A percentile compares a stretch with the other conserved stretches of the same genome.
These are phyloP conservation scores for Paramarasmius palmivorus DNA, from an alignment of 1,284 basidiomycete genomes.

Conservation along the genomic window DNA sequence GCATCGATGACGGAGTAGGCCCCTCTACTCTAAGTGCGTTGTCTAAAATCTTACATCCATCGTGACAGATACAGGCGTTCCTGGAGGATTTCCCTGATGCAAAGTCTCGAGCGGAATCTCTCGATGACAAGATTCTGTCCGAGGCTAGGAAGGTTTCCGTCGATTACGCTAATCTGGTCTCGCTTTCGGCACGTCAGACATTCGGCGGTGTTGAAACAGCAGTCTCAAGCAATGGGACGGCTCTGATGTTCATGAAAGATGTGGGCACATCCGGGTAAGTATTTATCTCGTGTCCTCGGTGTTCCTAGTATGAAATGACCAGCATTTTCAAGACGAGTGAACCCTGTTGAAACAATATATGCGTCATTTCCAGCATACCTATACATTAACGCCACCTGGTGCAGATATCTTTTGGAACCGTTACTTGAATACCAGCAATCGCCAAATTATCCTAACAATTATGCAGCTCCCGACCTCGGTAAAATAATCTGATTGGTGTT, in stretches of 20 bases:
- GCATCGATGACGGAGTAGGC: conserved; percentile 25
- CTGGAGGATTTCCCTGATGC: conserved; percentile 37
- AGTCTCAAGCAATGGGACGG: conserved; percentile 12
- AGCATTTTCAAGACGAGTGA: background rate
- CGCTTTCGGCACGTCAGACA: conserved; percentile 41
- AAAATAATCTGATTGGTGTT: background rate
- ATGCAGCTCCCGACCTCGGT: conserved; percentile 45
- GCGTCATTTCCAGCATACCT: conserved; percentile 47
- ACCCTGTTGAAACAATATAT: conserved; percentile 33
- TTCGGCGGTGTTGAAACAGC: conserved; percentile 25
- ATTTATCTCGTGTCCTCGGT: background rate
- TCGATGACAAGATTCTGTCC: conserved; percentile 36
- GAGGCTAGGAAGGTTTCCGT: conserved; percentile 25
- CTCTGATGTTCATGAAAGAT: conserved; percentile 2
- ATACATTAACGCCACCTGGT: conserved; percentile 44
- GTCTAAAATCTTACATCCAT: background rate
- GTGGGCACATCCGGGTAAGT: background rate
- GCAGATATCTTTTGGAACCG: conserved; percentile 41
- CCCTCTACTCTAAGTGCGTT: background rate
- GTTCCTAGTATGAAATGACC: background rate
- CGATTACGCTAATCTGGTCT: conserved; percentile 41
- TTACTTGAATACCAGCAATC: conserved; percentile 42
- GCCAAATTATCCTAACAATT: conserved; percentile 25
- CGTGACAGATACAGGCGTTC: conserved; percentile 36
- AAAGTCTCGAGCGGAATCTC: conserved; percentile 25